phyloP scores from a whole-genome alignment of 2,329 filamentous ascomycete genomes.

The Diplodia intermedia region DNA sequence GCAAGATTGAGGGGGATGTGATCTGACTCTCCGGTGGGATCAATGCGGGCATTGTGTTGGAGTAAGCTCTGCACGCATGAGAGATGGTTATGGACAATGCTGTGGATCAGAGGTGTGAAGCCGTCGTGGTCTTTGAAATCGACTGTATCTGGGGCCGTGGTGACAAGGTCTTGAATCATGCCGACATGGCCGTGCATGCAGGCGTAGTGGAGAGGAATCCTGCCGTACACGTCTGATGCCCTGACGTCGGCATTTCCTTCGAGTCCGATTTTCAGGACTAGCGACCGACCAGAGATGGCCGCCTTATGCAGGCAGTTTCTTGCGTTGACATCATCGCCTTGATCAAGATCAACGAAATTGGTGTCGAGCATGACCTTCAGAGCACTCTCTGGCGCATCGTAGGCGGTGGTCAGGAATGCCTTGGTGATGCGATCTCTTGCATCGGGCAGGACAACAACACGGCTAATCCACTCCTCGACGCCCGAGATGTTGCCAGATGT shows the following conservation, averaged over 20 bases:
- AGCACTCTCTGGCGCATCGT: slow-evolving; percentile 79
- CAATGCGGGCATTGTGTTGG: slow-evolving; percentile 78
- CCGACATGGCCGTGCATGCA: slow-evolving; percentile 91
- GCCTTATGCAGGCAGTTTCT: slow-evolving; percentile 95
- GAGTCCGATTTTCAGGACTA: slow-evolving; percentile 80
- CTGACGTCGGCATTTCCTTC: slow-evolving; percentile 76
- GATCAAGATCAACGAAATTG: slow-evolving; percentile 83
- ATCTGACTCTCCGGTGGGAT: slow-evolving; percentile 84
- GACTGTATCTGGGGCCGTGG: slow-evolving; percentile 74
- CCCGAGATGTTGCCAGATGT: slow-evolving; percentile 79
- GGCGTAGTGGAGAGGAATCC: slow-evolving; percentile 92
- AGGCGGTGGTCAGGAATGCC: slow-evolving; percentile 88
- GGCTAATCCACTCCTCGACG: slow-evolving; percentile 79
- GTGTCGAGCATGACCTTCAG: slow-evolving; percentile 80
- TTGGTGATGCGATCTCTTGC: slow-evolving; percentile 80
- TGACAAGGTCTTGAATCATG: slow-evolving; percentile 77
- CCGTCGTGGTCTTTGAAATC: slow-evolving; percentile 94
- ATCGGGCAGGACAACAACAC: slow-evolving; percentile 68
- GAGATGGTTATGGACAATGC: slow-evolving; percentile 86
- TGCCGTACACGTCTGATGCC: slow-evolving; percentile 88
- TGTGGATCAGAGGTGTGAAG: slow-evolving; percentile 93
- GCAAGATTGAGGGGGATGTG: slow-evolving; percentile 94
- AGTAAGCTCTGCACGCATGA: slow-evolving; percentile 82
- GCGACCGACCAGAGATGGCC: slow-evolving; percentile 86
- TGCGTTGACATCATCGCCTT: slow-evolving; percentile 97